Conservation (phyloP, 495 filamentous ascomycete species). For the Filosporella fistucella region DNA sequence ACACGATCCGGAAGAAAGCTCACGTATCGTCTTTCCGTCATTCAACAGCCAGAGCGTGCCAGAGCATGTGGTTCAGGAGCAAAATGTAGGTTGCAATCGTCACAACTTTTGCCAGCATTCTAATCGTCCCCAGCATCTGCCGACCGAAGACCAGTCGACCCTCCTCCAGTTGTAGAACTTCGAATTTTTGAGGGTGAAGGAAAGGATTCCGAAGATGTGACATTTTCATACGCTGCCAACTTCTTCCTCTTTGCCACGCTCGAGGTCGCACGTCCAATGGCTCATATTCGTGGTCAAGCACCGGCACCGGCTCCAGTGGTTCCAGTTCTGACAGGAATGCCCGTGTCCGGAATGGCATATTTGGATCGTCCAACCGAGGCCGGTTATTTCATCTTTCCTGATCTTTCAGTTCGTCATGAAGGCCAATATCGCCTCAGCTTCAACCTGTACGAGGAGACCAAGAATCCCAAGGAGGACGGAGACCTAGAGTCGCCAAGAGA, state of each 20-base stretch:
- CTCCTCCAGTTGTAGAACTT: conserved; percentile 92
- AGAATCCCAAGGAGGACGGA: conserved; percentile 49
- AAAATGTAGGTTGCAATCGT: conserved; percentile 63
- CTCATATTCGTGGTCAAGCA: conserved; percentile 70
- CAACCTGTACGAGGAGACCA: conserved; percentile 89
- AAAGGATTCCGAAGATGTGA: conserved; percentile 62
- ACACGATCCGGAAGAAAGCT: conserved; percentile 56
- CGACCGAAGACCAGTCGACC: conserved; percentile 93
- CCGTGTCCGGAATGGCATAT: conserved; percentile 95
- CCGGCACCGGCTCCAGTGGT: conserved; percentile 57
- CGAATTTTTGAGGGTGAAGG: conserved; percentile 79
- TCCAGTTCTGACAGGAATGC: conserved; percentile 87
- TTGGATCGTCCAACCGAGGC: conserved; percentile 86
- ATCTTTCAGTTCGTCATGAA: conserved; percentile 94
- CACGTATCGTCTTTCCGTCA: conserved; percentile 77
- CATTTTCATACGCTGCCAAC: conserved; percentile 90
- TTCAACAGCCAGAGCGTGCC: conserved; percentile 94
- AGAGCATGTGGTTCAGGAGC: conserved; percentile 93
- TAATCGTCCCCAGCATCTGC: conserved; percentile 66
- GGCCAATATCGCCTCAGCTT: conserved; percentile 86
- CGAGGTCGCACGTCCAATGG: conserved; percentile 78
- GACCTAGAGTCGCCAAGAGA: conserved; percentile 43
- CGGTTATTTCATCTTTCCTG: conserved; percentile 97
- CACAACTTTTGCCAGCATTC: background rate
- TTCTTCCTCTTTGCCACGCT: conserved; percentile 97